Evolutionary conservation across 2,329 filamentous ascomycete genomes (phyloP).

Genomic region (Colletotrichum musicola): DNA sequence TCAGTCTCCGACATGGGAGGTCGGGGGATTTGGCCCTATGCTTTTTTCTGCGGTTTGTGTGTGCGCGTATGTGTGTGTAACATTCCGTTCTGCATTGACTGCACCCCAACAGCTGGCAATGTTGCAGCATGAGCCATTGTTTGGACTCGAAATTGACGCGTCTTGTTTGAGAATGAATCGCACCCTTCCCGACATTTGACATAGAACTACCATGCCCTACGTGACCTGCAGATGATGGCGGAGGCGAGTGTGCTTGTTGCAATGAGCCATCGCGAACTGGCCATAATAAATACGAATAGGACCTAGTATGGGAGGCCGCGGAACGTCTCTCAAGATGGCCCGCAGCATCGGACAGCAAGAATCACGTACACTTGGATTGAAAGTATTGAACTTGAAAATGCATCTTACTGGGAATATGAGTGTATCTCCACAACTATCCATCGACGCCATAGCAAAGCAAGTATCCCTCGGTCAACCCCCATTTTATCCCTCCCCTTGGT

Average conservation of each 20-base stretch:
- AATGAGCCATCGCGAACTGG: too few species aligned
- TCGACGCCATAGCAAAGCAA: conserved; percentile 35
- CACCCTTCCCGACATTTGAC: too few species aligned
- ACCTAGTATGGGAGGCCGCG: too few species aligned
- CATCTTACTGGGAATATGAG: conserved; percentile 33
- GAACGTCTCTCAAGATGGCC: background rate
- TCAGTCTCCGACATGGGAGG: too few species aligned
- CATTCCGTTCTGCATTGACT: background rate
- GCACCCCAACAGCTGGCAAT: background rate
- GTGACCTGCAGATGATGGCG: too few species aligned
- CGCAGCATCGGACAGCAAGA: background rate
- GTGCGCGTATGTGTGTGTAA: background rate
- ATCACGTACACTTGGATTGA: background rate
- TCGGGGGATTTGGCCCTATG: too few species aligned
- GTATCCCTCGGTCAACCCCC: conserved; percentile 20
- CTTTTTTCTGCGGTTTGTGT: background rate
- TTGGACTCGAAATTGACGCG: background rate
- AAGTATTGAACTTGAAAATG: background rate
- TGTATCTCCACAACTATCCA: conserved; percentile 37
- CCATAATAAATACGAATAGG: too few species aligned
- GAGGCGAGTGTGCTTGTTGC: too few species aligned
- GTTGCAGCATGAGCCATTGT: background rate
- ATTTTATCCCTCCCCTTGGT: conserved; percentile 19
- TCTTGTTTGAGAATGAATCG: background rate
- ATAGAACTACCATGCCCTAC: too few species aligned